Evolutionary conservation across 2,329 filamentous ascomycete genomes (phyloP).

Genomic region (Claviceps cyperi): DNA sequence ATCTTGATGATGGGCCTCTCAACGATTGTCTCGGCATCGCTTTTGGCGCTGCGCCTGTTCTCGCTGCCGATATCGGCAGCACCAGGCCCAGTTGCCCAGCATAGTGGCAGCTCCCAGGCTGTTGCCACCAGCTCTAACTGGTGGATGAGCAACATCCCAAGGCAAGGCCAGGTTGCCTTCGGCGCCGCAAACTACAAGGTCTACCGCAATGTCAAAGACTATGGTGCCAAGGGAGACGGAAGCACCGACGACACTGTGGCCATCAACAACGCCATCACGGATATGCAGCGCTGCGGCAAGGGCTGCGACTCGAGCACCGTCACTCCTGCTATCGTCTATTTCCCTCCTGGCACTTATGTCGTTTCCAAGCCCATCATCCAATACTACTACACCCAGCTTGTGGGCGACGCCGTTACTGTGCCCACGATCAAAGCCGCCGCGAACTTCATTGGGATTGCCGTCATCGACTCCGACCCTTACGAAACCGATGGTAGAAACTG

Average conservation of each 20-base stretch:
- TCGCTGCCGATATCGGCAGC: slow-evolving; percentile 19
- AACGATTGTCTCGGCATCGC: slow-evolving; percentile 24
- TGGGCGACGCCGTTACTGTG: slow-evolving; percentile 60
- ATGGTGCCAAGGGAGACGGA: slow-evolving; percentile 54
- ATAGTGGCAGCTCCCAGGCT: slow-evolving; percentile 7
- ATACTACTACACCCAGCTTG: slow-evolving; percentile 86
- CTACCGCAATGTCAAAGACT: slow-evolving; percentile 66
- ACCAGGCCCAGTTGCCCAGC: slow-evolving; percentile 10
- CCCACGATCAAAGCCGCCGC: slow-evolving; percentile 63
- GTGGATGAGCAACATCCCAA: slow-evolving; percentile 58
- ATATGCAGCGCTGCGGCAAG: slow-evolving; percentile 65
- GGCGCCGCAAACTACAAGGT: slow-evolving; percentile 43
- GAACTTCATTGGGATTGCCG: slow-evolving; percentile 68
- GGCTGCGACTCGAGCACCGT: slow-evolving; percentile 73
- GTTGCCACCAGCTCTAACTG: slow-evolving; percentile 33
- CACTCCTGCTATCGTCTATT: slow-evolving; percentile 80
- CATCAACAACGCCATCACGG: slow-evolving; percentile 70
- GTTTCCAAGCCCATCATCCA: slow-evolving; percentile 68
- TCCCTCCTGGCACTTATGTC: slow-evolving; percentile 75
- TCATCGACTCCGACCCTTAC: slow-evolving; percentile 85
- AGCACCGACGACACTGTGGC: slow-evolving; percentile 71
- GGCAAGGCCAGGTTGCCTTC: slow-evolving; percentile 55
- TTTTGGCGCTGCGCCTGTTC: slow-evolving; percentile 30
- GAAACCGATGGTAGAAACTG: slow-evolving; percentile 51
- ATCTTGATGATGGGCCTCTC: slow-evolving; percentile 30